Conservation (phyloP, 495 filamentous ascomycete species). For the Talaromyces wortmannii region DNA sequence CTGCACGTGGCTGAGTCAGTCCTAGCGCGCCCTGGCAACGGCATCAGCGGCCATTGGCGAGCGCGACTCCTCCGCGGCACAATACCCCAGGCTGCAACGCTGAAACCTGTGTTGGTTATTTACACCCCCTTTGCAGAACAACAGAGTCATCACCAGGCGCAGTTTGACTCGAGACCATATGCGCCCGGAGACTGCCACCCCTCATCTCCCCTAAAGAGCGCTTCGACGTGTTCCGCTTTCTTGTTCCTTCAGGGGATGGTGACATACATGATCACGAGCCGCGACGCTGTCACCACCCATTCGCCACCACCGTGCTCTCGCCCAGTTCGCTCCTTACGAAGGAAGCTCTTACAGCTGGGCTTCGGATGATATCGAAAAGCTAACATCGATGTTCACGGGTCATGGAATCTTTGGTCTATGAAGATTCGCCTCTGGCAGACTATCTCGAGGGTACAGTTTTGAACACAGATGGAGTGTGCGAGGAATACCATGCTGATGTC, state of each 20-base stretch:
- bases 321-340: too few species aligned
- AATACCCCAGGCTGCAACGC: too few species aligned
- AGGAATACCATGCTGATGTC: not conserved
- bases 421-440: slow-evolving; percentile 84
- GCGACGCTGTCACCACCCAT: not conserved
- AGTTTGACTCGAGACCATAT: too few species aligned
- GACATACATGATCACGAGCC: not conserved
- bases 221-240: too few species aligned
- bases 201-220: too few species aligned
- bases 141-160: too few species aligned
- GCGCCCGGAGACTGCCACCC: not conserved
- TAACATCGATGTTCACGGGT: slow-evolving; percentile 18
- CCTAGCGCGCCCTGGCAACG: too few species aligned
- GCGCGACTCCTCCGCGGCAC: too few species aligned
- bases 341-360: not conserved
- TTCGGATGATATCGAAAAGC: not conserved
- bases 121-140: too few species aligned
- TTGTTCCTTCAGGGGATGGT: not conserved
- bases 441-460: slow-evolving; percentile 65
- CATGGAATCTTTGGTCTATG: slow-evolving; percentile 92
- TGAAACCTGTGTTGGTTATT: too few species aligned
- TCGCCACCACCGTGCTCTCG: not conserved
- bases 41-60: too few species aligned
- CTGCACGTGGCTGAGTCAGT: too few species aligned
- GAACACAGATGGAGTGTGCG: not conserved